Conservation (phyloP, 192 early-diverging fungal genomes). For the Podila clonocystis region DNA sequence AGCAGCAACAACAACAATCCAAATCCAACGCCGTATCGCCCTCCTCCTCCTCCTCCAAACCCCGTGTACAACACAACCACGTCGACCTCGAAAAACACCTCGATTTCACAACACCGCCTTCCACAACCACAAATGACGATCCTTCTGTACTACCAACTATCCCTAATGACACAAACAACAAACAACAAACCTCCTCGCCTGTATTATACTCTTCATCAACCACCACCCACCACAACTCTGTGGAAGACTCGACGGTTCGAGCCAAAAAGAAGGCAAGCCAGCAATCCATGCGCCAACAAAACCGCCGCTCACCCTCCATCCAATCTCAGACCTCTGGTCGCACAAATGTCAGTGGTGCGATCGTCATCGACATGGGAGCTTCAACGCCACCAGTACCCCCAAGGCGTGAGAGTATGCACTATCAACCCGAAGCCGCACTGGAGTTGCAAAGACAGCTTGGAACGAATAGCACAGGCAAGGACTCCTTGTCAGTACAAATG, state of each 20-base stretch:
- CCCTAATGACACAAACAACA: not conserved
- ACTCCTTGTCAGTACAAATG: not conserved
- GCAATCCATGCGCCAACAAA: too few species aligned
- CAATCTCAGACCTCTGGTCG: not conserved
- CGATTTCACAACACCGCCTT: not conserved
- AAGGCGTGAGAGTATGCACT: conserved; percentile 1
- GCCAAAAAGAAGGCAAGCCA: not conserved
- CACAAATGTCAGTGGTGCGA: not conserved
- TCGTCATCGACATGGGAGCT: not conserved
- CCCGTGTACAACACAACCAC: not conserved
- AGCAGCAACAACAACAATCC: not conserved
- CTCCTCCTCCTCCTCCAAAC: not conserved
- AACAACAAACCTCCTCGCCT: not conserved
- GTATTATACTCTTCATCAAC: not conserved
- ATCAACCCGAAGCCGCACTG: not conserved
- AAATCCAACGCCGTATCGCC: not conserved
- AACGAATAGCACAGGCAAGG: not conserved
- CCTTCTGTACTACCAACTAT: not conserved
- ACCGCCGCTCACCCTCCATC: not conserved
- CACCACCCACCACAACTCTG: not conserved
- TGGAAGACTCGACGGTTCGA: not conserved
- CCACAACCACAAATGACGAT: not conserved
- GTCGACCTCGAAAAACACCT: not conserved
- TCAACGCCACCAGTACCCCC: not conserved
- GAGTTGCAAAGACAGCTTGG: not conserved